Conservation (phyloP, 306 rosid genomes). For the Lathyrus tuberosus region DNA sequence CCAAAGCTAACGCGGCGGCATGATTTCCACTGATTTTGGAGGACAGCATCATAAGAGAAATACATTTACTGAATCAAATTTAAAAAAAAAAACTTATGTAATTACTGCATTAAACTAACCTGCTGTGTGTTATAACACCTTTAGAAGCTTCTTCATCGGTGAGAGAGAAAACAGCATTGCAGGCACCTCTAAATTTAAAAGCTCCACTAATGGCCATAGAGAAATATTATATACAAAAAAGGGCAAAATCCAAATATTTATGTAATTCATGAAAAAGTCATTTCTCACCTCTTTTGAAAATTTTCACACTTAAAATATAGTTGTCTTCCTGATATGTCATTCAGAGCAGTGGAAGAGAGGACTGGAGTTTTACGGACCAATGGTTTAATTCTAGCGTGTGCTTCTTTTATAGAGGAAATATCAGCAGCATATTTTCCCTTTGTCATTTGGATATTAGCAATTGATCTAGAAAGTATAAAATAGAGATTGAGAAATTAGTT, state of each 20-base stretch:
- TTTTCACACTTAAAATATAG: slow-evolving; percentile 90
- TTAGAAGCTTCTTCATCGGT: slow-evolving; percentile 69
- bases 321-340: slow-evolving; percentile 67
- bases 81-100: slow-evolving; percentile 2
- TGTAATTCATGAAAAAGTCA: slow-evolving; percentile 26
- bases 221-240: neutral
- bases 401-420: slow-evolving; percentile 71
- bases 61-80: slow-evolving; percentile 15
- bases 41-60: slow-evolving; percentile 41
- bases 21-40: slow-evolving; percentile 82
- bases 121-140: slow-evolving; percentile 96
- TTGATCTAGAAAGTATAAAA: neutral
- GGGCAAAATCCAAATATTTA: neutral
- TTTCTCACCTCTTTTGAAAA: slow-evolving; percentile 82
- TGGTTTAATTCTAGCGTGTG: slow-evolving; percentile 59
- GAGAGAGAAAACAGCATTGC: slow-evolving; percentile 90
- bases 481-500: no score
- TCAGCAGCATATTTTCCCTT: slow-evolving; percentile 83
- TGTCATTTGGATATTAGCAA: slow-evolving; percentile 42
- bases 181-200: slow-evolving; percentile 91
- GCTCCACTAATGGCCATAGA: slow-evolving; percentile 64
- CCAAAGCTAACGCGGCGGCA: slow-evolving; percentile 95
- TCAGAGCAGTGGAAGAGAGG: slow-evolving; percentile 62
- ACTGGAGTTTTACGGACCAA: slow-evolving; percentile 72
- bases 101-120: slow-evolving; percentile 52